Evolutionary conservation across 208 protist species (phyloP), one percentile per base, ranked within the genome.

Genomic region (Balamuthia mandrillaris): DNA sequence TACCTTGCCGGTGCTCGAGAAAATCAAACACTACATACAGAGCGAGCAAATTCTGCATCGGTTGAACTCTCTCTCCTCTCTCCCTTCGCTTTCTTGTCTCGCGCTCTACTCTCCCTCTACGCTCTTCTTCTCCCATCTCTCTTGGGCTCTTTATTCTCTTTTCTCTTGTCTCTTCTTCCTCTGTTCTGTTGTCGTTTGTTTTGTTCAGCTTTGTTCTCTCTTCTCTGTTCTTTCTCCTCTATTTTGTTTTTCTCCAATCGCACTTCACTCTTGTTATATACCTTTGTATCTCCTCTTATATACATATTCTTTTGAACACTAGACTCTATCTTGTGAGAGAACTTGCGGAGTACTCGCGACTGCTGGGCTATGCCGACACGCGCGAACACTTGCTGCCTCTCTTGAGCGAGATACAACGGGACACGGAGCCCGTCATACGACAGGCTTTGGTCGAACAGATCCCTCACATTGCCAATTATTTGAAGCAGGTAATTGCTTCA

Each of bases 381-480:
- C 41, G 44, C 37, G 4, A 35, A 14, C 65, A 74, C n/a, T 42
- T 74, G 65, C 65, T 74, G 1, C 65, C 65, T 31, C 51, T 52
- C 39, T 42, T 74, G n/a, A 74, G 51, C n/a, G 65, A 74, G 35
- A 74, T 74, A 35, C 65, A 74, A 49, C 65, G 65, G 10, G 65
- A 74, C 41, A 42, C 33, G n/a, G 65, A 74, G 41, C 65, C 65
- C 2, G 65, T 74, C 37, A 74, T 74, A 6, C 35, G 65, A 9
- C 65, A 74, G 41, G 65, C 65, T n/a, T 42, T 74, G 37, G 65
- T 74, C 21, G 65, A 74, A 31, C 65, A 74, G 24, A 74, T 74
- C 41, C 65, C 65, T 18, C 65, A 74, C 41, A 74, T 74, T 31
- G 65, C n/a, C 65, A 33, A 18, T 18, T 74, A 51, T 74, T 51